Evolutionary conservation across 2,329 filamentous ascomycete species (phyloP).

Genomic region (Alternaria sp.): DNA sequence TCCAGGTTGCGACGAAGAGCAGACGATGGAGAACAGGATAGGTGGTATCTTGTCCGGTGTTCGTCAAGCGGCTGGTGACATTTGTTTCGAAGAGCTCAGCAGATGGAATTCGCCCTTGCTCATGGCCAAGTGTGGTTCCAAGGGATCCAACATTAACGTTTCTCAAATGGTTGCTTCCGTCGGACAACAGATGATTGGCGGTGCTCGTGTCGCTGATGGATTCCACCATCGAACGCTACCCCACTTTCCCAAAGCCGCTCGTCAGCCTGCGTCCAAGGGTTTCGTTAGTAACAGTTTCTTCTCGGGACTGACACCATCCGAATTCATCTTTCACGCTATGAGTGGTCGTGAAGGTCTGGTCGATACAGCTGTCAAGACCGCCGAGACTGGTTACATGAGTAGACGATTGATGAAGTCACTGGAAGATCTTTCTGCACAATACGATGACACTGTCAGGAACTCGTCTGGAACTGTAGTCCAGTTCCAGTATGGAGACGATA

Average conservation of each 20-base stretch:
- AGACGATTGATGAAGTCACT: conserved; percentile 96
- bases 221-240: conserved; percentile 96
- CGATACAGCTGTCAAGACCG: conserved; percentile 98
- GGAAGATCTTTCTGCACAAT: conserved; percentile 91
- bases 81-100: conserved; percentile 89
- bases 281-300: conserved; percentile 99
- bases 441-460: conserved; percentile 93
- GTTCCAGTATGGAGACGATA: conserved; percentile 96
- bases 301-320: conserved; percentile 84
- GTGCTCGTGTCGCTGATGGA: conserved; percentile 89
- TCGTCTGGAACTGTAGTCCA: conserved; percentile 90
- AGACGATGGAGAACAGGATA: conserved; percentile 88
- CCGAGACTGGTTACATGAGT: conserved; percentile 99
- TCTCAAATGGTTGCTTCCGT: conserved; percentile 98
- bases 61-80: conserved; percentile 86
- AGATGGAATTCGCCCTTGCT: conserved; percentile 90
- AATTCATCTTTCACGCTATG: conserved; percentile 98
- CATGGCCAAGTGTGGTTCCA: conserved; percentile 97
- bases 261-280: conserved; percentile 92
- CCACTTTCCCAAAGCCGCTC: conserved; percentile 92
- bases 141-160: conserved; percentile 97
- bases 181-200: conserved; percentile 96
- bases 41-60: conserved; percentile 93
- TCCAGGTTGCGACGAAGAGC: conserved; percentile 87
- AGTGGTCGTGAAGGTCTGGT: conserved; percentile 98